Conservation (phyloP, 2,329 filamentous ascomycete genomes). For the Tolypocladium paradoxum region DNA sequence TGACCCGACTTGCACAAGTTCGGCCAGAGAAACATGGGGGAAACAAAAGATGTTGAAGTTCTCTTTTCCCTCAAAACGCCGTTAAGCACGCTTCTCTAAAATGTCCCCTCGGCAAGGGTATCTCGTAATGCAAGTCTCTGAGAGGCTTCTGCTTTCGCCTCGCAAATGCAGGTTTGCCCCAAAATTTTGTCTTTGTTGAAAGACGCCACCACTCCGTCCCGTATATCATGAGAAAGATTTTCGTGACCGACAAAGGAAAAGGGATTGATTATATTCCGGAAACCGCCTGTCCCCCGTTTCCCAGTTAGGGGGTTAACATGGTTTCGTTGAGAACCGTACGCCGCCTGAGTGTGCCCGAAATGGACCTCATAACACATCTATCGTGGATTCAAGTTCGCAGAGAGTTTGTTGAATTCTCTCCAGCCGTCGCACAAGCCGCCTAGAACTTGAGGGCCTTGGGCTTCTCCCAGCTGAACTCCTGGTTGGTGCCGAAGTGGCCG, state of each 20-base stretch:
- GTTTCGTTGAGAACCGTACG: slow-evolving; percentile 39
- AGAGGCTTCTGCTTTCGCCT: slow-evolving; percentile 17
- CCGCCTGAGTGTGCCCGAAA: slow-evolving; percentile 26
- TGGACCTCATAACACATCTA: slow-evolving; percentile 27
- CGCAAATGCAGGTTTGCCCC: slow-evolving; percentile 26
- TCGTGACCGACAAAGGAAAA: slow-evolving; percentile 7
- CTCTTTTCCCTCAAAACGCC: slow-evolving; percentile 32
- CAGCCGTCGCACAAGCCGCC: slow-evolving; percentile 20
- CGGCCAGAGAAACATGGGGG: slow-evolving; percentile 28
- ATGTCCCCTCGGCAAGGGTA: slow-evolving; percentile 24
- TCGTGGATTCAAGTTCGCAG: slow-evolving; percentile 18
- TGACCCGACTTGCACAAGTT: slow-evolving; percentile 25
- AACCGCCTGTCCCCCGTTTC: slow-evolving; percentile 23
- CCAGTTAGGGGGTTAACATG: slow-evolving; percentile 19
- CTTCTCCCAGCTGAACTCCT: slow-evolving; percentile 96
- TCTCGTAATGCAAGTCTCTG: slow-evolving; percentile 30
- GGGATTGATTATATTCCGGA: slow-evolving; percentile 14
- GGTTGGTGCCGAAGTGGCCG: slow-evolving; percentile 96
- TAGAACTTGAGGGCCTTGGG: slow-evolving; percentile 92
- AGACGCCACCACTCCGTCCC: slow-evolving; percentile 29
- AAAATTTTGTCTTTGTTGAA: slow-evolving; percentile 34
- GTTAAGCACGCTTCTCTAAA: slow-evolving; percentile 19
- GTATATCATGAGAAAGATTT: slow-evolving; percentile 23
- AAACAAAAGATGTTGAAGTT: slow-evolving; percentile 38
- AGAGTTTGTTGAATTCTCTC: slow-evolving; percentile 32